A percentile compares a stretch with the other conserved stretches of the same genome.
These are phyloP conservation scores for Glycine latifolia DNA, from an alignment of 306 rosid species.

Conservation along the genomic window DNA sequence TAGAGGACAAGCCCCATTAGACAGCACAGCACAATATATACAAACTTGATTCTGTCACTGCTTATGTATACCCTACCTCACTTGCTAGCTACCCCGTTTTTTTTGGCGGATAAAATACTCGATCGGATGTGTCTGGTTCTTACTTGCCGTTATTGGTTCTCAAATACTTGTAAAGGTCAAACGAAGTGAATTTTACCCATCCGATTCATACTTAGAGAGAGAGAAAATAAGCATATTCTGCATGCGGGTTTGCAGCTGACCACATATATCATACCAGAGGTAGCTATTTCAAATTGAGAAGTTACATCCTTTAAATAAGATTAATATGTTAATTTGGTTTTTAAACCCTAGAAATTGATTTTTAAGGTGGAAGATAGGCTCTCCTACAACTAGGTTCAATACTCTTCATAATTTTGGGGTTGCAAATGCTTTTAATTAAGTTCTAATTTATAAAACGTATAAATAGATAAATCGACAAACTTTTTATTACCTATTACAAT, in stretches of 20 bases:
- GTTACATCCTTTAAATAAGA: neutral
- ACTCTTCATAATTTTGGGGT: neutral
- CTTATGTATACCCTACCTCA: neutral
- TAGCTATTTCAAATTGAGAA: neutral
- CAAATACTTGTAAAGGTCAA: neutral
- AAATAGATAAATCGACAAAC: neutral
- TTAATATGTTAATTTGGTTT: neutral
- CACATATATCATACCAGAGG: neutral
- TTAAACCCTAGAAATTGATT: slow-evolving; percentile 41
- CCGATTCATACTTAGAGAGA: neutral
- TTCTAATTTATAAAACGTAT: neutral
- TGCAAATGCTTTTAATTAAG: neutral
- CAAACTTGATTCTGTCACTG: slow-evolving; percentile 9
- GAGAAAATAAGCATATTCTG: neutral
- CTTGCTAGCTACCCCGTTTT: neutral
- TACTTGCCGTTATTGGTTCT: neutral
- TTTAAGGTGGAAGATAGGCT: neutral
- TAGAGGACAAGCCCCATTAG: slow-evolving; percentile 21
- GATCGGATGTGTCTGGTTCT: neutral
- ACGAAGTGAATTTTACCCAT: neutral
- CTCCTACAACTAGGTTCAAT: neutral
- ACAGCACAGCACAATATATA: slow-evolving; percentile 6
- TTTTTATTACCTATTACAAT: neutral
- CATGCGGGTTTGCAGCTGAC: neutral
- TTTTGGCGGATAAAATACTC: neutral